Conservation (phyloP, 2,329 filamentous ascomycete genomes). For the Colletotrichum godetiae region DNA sequence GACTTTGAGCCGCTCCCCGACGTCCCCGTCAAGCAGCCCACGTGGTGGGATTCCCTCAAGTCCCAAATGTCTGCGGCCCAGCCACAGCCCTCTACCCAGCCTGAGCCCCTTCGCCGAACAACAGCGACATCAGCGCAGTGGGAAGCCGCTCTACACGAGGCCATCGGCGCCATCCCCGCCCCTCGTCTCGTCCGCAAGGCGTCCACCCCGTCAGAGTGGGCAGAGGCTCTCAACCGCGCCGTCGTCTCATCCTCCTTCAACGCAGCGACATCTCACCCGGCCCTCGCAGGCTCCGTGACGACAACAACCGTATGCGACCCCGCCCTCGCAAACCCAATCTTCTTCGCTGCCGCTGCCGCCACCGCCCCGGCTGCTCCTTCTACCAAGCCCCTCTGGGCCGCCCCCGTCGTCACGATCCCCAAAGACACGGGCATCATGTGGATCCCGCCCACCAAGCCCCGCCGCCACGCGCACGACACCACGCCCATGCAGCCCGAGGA, state of each 20-base stretch:
- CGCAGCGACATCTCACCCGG: conserved; percentile 26
- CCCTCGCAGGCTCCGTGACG: not conserved
- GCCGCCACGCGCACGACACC: conserved; percentile 4
- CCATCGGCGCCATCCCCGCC: not conserved
- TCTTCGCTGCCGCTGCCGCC: not conserved
- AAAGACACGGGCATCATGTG: conserved; percentile 17
- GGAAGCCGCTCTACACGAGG: conserved; percentile 28
- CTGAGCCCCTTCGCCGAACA: conserved; percentile 9
- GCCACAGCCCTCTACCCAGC: not conserved
- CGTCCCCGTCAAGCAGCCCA: not conserved
- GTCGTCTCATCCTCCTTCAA: conserved; percentile 6
- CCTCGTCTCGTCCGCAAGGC: conserved; percentile 21
- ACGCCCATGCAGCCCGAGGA: conserved; percentile 24
- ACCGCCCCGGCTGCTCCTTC: not conserved
- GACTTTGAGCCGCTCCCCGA: conserved; percentile 28
- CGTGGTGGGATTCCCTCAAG: conserved; percentile 33
- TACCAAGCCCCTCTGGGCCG: conserved; percentile 18
- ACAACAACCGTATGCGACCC: not conserved
- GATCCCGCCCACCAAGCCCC: conserved; percentile 9
- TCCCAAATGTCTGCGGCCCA: not conserved
- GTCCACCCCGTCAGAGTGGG: conserved; percentile 25
- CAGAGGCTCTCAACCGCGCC: conserved; percentile 34
- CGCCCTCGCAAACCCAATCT: conserved; percentile 4
- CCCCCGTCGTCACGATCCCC: not conserved
- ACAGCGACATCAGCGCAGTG: conserved; percentile 33